Evolutionary conservation across 441 rosid species (phyloP).

Genomic region (Jatropha podagrica): DNA sequence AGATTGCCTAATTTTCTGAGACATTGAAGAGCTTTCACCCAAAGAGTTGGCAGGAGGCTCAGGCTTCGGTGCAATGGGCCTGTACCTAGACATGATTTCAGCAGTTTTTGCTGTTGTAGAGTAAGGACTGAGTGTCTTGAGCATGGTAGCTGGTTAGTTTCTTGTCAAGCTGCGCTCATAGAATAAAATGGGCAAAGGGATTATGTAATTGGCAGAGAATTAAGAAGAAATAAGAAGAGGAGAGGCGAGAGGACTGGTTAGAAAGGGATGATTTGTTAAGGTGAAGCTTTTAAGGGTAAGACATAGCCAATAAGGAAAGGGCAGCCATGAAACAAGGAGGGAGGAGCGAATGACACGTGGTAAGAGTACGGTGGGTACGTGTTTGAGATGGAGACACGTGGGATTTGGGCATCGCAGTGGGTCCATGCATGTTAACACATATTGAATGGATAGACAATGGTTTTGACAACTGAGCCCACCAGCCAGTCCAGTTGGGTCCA

Average conservation of each 20-base stretch:
- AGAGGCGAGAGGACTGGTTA: background rate
- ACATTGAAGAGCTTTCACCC: conserved; percentile 46
- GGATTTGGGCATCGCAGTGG: conserved; percentile 34
- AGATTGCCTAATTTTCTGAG: conserved; percentile 67
- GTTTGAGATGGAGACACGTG: conserved; percentile 63
- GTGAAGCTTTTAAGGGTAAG: conserved; percentile 21
- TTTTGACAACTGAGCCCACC: conserved; percentile 7
- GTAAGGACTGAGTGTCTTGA: conserved; percentile 68
- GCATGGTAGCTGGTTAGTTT: conserved; percentile 42
- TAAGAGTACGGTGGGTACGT: conserved; percentile 64
- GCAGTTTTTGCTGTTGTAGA: conserved; percentile 70
- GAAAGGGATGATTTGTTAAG: background rate
- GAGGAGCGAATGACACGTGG: conserved; percentile 55
- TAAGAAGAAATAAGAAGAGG: background rate
- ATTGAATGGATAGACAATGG: background rate
- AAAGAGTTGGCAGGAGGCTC: conserved; percentile 32
- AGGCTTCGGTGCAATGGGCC: conserved; percentile 94
- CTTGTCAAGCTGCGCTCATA: background rate
- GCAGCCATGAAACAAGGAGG: conserved; percentile 53
- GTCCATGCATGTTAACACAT: conserved; percentile 53
- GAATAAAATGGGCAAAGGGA: background rate
- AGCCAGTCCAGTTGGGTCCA: no score
- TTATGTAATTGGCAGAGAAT: background rate
- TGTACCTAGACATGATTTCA: conserved; percentile 86
- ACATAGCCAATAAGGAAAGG: conserved; percentile 50